These are phyloP conservation scores for Ogataea angusta DNA, from an alignment of 805 yeast genomes.

Conservation along the genomic window DNA sequence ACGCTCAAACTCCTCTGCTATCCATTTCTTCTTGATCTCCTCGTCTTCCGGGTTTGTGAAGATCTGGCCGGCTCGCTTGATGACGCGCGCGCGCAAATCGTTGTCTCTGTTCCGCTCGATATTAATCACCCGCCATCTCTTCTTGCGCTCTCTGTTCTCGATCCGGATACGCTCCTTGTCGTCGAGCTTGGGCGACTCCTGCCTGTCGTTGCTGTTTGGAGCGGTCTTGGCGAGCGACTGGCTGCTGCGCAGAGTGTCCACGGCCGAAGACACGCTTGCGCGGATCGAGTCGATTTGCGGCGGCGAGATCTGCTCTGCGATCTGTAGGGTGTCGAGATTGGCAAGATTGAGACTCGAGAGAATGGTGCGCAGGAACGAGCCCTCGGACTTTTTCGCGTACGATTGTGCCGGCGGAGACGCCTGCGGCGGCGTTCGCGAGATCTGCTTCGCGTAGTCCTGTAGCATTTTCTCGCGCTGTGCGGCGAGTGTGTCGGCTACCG, in stretches of 20 bases:
- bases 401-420: neutral
- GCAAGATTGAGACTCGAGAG: constrained; percentile 10
- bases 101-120: constrained; percentile 80
- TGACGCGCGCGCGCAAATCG: constrained; percentile 76
- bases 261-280: constrained; percentile 13
- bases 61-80: constrained; percentile 62
- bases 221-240: neutral
- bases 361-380: constrained; percentile 15
- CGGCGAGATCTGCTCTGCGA: constrained; percentile 13
- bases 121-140: constrained; percentile 81
- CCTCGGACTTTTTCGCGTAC: constrained; percentile 12
- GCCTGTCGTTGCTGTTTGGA: constrained; percentile 1
- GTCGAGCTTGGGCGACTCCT: constrained; percentile 25
- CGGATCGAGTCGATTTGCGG: constrained; percentile 16
- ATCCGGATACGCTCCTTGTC: constrained; percentile 55
- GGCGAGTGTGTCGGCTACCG: constrained; percentile 62
- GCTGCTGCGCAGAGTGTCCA: constrained; percentile 4
- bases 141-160: constrained; percentile 75
- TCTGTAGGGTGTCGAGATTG: constrained; percentile 10
- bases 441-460: constrained; percentile 5
- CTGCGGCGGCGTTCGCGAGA: constrained; percentile 1
- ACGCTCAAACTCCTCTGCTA: constrained; percentile 64
- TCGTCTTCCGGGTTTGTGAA: constrained; percentile 61
- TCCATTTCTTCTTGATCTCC: constrained; percentile 61
- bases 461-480: constrained; percentile 46